Base-by-base conservation (phyloP, 2,329 filamentous ascomycete species). In the Botrytis porri region DNA sequence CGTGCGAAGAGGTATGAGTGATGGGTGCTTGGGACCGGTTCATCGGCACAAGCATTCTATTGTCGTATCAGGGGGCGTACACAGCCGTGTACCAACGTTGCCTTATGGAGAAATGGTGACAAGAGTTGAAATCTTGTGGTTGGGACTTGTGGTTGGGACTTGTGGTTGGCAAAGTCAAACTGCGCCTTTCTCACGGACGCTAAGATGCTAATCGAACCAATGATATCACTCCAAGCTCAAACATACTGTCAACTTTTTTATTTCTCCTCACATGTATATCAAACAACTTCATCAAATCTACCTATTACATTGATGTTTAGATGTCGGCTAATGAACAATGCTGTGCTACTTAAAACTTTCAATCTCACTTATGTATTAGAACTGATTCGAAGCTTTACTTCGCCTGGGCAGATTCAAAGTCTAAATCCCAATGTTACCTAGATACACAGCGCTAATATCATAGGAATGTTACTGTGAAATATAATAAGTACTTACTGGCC, bases 351-450 rank as follows among this genome's bases (percentile, higher is more conserved):
- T 18, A 37, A 45, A 20, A 22, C 14, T 39, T 29, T 22, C 14
- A 41, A 35, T 37, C n/a, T 35, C 51, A 37, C 37, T 22, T 14
- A 62, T 51, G 22, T 61, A 16, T 29, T 29, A 63, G 20, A 48
- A 48, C 45, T 22, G 45, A 22, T 48, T 48, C 22, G 32, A 22
- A 22, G 41, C 39, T 70, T 61, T 62, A 41, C 69, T 70, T 45
- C 69, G 59, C 69, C 69, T 51, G 39, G 69, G 69, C 69, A 71
- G 59, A 71, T 35, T 63, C 4, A n/a, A 32, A 41, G 43, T 54
- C 59, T 51, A 48, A 63, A 20, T 35, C 35, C 20, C 37, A 14
- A n/a, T 25, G 14, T 14, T n/a, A 51, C 25, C 25, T 22, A n/a
- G 18, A n/a, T 12, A 29, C 8, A 41, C 3, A 9, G 25, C 45